Base-by-base conservation (phyloP, 192 early-diverging fungal species). In the Physocladia obscura region DNA sequence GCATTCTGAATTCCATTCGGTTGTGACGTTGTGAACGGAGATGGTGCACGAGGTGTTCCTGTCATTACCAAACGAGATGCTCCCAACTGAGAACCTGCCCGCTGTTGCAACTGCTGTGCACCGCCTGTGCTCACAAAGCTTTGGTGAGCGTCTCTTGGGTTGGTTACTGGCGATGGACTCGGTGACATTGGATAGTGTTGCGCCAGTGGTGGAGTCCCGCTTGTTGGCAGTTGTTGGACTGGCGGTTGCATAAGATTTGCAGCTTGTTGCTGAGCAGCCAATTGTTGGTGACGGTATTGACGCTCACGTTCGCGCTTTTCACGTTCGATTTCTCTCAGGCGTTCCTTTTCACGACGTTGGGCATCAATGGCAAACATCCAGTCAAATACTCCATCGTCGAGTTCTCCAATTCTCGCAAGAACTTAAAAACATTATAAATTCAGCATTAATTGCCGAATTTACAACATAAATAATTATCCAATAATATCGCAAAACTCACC, bases 361-460 rank as follows among this genome's bases (percentile, higher is more conserved):
- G 79, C 71, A 61, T 88, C 87, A 57, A 88, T 79, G 34, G 79
- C 76, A 30, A 75, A 58, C 84, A 93, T 92, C 96, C 96, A 98
- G 79, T 98, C 96, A 69, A 93, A 98, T 29, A 97, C 82, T 19
- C 91, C 89, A 76, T 98, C 96, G 74, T 98, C 95, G 27, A 74
- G 73, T 63, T 94, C 90, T 51, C 89, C 90, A 34, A 84, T 77
- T 31, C 85, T 40, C 24, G 35, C 52, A 60, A 84, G 59, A 19
- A 81, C 82, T 79, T 52, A 51, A 65, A 36, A 52, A 24, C 8
- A 13, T 44, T 44, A 44, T 44, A n/a, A 44, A 44, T 44, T n/a
- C 8, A 44, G 11, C 40, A 44, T 44, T n/a, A n/a, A n/a, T n/a
- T n/a, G n/a, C n/a, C n/a, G n/a, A n/a, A n/a, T n/a, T n/a, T n/a